These are phyloP conservation scores for Centaurea solstitialis DNA, from an alignment of 129 eudicot species.

Conservation along the genomic window DNA sequence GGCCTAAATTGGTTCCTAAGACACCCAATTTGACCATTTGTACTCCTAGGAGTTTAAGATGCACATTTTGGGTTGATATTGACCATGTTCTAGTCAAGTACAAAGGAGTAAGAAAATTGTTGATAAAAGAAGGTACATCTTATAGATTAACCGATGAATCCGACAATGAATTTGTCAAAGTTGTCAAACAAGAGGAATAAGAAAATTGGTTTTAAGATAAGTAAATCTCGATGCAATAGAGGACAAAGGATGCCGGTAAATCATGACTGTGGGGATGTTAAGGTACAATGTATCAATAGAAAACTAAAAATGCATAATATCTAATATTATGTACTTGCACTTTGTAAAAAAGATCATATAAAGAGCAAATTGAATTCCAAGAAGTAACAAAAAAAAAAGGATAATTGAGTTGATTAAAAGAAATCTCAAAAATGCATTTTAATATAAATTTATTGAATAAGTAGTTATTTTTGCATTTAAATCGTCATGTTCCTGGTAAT, in stretches of 20 bases:
- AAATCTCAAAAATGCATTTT: neutral
- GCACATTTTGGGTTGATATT: neutral
- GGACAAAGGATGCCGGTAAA: too few relatives aligned
- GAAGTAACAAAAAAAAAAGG: neutral
- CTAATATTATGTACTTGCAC: neutral
- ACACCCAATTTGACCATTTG: neutral
- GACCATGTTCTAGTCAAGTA: neutral
- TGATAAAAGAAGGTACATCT: neutral
- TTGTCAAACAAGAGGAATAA: neutral
- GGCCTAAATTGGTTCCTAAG: neutral
- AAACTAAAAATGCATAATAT: neutral
- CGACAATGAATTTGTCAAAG: neutral
- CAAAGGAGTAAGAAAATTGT: neutral
- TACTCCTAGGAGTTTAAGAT: neutral
- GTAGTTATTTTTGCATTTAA: neutral
- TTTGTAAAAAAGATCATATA: neutral
- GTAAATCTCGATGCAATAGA: neutral
- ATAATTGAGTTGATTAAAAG: too few relatives aligned
- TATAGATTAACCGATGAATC: neutral
- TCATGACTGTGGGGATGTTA: too few relatives aligned
- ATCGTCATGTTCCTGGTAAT: neutral
- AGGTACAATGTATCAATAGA: too few relatives aligned
- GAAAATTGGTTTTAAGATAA: too few relatives aligned
- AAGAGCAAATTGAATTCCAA: neutral
- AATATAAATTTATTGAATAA: neutral